Evolutionary conservation across 306 rosid genomes (phyloP), one percentile per base, ranked within the genome.

Genomic region (Luffa aegyptiaca): DNA sequence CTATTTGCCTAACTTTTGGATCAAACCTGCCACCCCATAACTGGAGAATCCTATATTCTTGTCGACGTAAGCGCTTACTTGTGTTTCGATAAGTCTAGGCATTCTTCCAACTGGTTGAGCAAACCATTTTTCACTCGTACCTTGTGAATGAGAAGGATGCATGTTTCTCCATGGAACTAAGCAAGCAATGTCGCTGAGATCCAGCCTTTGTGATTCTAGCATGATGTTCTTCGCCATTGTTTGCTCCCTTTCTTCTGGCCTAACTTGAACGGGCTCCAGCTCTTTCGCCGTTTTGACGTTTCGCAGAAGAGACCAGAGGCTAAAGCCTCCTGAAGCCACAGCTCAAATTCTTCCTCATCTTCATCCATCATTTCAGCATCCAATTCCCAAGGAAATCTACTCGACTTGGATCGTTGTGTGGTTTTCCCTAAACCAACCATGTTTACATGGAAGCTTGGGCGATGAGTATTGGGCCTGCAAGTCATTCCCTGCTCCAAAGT

Each of bases 241-340:
- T 90, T 96, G 87, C 92, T 95, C 81, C 93, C 94, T 86, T 84
- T 93, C 88, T 84, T 89, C 33, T 91, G 96, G 85, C 79, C 85
- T 86, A 93, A 82, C 66, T 96, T 96, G 96, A 96, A 96, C 0
- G 98, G 97, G 77, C 97, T 91, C 99, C 99, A 96, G 82, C 97
- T 96, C 90, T 96, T 96, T 76, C 99, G 84, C 64, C 96, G 96
- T 81, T 91, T 96, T 39, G 99, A 87, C 70, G 93, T 46, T 87
- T 96, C 99, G 0, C 99, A 91, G 64, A 96, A 96, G 85, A 91
- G 83, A 55, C 99, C 99, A 0, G 96, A 88, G 51, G 98, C 98
- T 79, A 96, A 91, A 21, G 99, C 99, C 86, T 96, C 90, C 88
- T 96, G 98, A 82, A 96, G 93, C 99, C 99, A 96, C 79, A 89